Base-by-base conservation (phyloP, 805 yeast species). In the Myxozyma mucilagina region DNA sequence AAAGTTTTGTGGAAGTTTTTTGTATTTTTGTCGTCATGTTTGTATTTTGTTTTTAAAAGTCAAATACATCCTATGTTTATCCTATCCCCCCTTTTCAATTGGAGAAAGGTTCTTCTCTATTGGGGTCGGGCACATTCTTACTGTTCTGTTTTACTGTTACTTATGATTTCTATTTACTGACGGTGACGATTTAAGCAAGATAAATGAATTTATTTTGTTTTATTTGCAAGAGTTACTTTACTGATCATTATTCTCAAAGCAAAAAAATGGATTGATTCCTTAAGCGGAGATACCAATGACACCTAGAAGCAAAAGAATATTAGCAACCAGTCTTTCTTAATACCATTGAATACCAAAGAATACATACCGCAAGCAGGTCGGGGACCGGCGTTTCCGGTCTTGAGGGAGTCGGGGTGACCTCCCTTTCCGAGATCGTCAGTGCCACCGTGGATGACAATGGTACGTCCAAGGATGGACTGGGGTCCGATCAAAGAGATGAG, bases 331-430 rank as follows among this genome's bases (percentile, higher is more conserved):
- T 10, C 24, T 20, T 24, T 24, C 29, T 24, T 24, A 24, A 24
- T 24, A 24, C 29, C 29, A 24, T 4, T 24, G 29, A 24, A 24
- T 24, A 24, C 29, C n/a, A 31, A 38, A 14, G 34, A 29, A 14
- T 11, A 53, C 61, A 92, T 88, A 81, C 97, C 96, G 81, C 97
- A 90, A 64, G 97, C 97, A 67, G 93, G 89, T 86, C 97, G 88
- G 64, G 86, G 90, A 76, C 97, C 96, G 61, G 97, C 96, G 73
- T 90, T 89, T 80, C 97, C 97, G 68, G 96, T 90, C 80, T 87
- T 89, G 77, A 87, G 82, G 60, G 96, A 88, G 75, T 89, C 96
- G 57, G 87, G 85, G 74, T 84, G 84, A 63, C 91, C 96, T 77
- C 96, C 96, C 80, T 87, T 87, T 75, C 97, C 97, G 73, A 88